Conservation (phyloP, 345 rosid genomes). For the Lenwebbia sp. region DNA sequence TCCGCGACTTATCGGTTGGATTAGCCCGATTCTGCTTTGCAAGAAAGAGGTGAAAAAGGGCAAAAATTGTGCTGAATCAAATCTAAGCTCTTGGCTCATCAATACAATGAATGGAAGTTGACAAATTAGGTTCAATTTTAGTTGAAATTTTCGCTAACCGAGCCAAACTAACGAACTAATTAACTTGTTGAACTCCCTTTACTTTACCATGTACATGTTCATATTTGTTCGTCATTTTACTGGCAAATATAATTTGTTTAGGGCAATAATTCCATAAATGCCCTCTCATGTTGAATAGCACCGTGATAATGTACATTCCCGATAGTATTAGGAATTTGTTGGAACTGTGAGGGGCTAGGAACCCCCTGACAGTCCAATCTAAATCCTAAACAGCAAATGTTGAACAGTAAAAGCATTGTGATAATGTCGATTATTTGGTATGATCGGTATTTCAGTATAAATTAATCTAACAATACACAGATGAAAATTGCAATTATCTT, state of each 20-base stretch:
- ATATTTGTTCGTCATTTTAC: no score
- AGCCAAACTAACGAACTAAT: not conserved
- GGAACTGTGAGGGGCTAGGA: no score
- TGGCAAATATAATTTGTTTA: not conserved
- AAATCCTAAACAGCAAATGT: no score
- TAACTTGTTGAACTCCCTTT: not conserved
- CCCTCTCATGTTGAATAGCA: not conserved
- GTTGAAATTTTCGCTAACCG: not conserved
- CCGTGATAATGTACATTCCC: not conserved
- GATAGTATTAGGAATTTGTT: no score
- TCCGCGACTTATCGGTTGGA: not conserved
- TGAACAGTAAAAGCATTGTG: no score
- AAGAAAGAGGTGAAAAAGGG: not conserved
- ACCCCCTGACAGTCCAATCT: no score
- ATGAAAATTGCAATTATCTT: no score
- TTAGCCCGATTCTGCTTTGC: not conserved
- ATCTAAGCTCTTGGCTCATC: not conserved
- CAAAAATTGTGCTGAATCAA: not conserved
- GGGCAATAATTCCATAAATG: not conserved
- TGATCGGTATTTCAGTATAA: no score
- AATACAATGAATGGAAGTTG: not conserved
- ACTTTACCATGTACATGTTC: not conserved
- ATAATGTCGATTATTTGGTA: no score
- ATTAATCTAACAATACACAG: no score
- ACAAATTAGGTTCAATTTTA: not conserved